Conservation (phyloP, 306 rosid genomes). For the Acacia crassicarpa region DNA sequence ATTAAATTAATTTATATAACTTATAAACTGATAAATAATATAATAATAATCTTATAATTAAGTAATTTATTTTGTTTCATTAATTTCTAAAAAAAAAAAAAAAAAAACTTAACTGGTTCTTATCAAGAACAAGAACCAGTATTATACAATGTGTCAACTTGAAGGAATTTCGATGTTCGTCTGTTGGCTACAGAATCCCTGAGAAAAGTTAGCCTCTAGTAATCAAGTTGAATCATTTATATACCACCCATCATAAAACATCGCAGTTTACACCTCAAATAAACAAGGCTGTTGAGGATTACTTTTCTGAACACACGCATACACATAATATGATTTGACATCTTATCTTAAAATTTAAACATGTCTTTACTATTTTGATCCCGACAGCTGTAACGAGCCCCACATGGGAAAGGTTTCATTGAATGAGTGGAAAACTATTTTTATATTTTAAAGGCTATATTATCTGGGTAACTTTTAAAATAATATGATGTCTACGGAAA, state of each 20-base stretch:
- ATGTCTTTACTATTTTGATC: not conserved
- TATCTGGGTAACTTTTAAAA: too few relatives aligned
- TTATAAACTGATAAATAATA: too few relatives aligned
- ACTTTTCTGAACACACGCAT: not conserved
- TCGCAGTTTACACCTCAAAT: not conserved
- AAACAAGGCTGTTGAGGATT: not conserved
- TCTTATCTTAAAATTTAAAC: not conserved
- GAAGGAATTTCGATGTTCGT: slow-evolving; percentile 70
- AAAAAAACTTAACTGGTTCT: accelerated
- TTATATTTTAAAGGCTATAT: too few relatives aligned
- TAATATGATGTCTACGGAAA: too few relatives aligned
- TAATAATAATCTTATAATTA: too few relatives aligned
- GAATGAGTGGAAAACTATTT: too few relatives aligned
- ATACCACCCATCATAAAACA: slow-evolving; percentile 26
- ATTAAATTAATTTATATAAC: too few relatives aligned
- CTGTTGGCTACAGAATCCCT: too few relatives aligned
- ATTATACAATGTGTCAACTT: slow-evolving; percentile 55
- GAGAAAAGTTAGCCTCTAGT: not conserved
- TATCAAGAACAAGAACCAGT: not conserved
- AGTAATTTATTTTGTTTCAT: too few relatives aligned
- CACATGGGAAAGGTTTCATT: too few relatives aligned
- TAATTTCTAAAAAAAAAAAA: too few relatives aligned
- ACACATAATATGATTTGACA: not conserved
- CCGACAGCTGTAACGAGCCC: not conserved
- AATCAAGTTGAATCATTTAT: slow-evolving; percentile 4